phyloP scores from a whole-genome alignment of 192 early-diverging fungal genomes.

The Mortierella hygrophila region DNA sequence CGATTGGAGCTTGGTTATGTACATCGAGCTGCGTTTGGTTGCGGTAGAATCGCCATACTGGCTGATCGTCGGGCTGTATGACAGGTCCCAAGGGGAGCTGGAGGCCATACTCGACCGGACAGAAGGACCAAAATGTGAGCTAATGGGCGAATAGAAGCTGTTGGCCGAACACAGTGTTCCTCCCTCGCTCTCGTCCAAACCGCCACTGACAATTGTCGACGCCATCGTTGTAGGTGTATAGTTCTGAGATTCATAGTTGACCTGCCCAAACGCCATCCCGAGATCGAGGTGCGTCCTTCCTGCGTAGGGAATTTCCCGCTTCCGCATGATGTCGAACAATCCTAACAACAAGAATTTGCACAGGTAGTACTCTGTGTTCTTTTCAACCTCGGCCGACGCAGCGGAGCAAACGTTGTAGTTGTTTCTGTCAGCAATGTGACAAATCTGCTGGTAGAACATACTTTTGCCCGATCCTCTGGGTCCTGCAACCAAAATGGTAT shows the following conservation, averaged over 20 bases:
- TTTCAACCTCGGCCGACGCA: slow-evolving; percentile 60
- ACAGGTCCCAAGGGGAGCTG: slow-evolving; percentile 18
- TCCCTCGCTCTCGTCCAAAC: not conserved
- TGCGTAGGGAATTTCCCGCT: slow-evolving; percentile 53
- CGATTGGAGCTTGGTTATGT: slow-evolving; percentile 49
- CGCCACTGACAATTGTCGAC: not conserved
- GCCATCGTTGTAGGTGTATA: not conserved
- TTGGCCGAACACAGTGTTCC: not conserved
- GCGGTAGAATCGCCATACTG: slow-evolving; percentile 2
- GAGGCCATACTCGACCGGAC: slow-evolving; percentile 23
- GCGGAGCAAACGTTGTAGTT: slow-evolving; percentile 49
- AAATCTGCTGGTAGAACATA: slow-evolving; percentile 59
- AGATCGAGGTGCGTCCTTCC: not conserved
- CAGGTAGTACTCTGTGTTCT: slow-evolving; percentile 60
- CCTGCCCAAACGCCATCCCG: not conserved
- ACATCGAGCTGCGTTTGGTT: slow-evolving; percentile 28
- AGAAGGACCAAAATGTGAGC: slow-evolving; percentile 3
- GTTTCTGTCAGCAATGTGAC: slow-evolving; percentile 34
- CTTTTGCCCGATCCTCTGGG: slow-evolving; percentile 62
- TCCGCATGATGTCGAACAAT: slow-evolving; percentile 60
- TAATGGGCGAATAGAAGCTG: slow-evolving; percentile 4
- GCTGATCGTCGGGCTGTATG: slow-evolving; percentile 19
- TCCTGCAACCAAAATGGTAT: slow-evolving; percentile 56
- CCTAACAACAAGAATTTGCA: slow-evolving; percentile 54
- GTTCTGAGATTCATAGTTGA: not conserved